Conservation (phyloP, 2,329 filamentous ascomycete genomes). For the Ophiognomonia clavigignenti-juglandacearum region DNA sequence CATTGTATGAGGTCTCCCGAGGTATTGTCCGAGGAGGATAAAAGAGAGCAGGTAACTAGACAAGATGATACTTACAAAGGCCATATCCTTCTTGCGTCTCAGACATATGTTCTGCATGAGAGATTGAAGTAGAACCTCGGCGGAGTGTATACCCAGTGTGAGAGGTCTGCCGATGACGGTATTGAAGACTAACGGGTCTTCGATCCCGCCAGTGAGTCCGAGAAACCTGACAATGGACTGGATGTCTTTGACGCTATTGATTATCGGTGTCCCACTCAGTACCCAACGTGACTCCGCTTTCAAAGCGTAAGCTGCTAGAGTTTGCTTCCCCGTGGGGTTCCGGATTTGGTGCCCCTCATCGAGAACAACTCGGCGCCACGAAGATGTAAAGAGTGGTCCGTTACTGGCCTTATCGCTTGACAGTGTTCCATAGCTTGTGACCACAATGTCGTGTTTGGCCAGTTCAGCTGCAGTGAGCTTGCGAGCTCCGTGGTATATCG, state of each 20-base stretch:
- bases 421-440: slow-evolving; percentile 80
- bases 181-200: slow-evolving; percentile 70
- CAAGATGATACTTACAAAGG: too few relatives aligned
- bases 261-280: slow-evolving; percentile 74
- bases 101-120: slow-evolving; percentile 79
- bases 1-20: too few relatives aligned
- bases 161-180: slow-evolving; percentile 65
- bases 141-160: slow-evolving; percentile 48
- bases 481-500: slow-evolving; percentile 68
- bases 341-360: slow-evolving; percentile 83
- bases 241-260: slow-evolving; percentile 78
- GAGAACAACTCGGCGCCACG: slow-evolving; percentile 75
- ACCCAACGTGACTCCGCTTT: slow-evolving; percentile 72
- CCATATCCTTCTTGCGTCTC: slow-evolving; percentile 81
- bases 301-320: slow-evolving; percentile 63
- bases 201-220: slow-evolving; percentile 68
- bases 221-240: slow-evolving; percentile 78
- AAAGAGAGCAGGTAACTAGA: too few relatives aligned
- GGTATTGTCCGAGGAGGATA: too few relatives aligned
- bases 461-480: slow-evolving; percentile 56
- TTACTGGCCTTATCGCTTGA: slow-evolving; percentile 50
- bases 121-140: slow-evolving; percentile 63
- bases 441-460: slow-evolving; percentile 65
- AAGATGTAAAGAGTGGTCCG: slow-evolving; percentile 40
- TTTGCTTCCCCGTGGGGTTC: slow-evolving; percentile 68